Base-by-base conservation (phyloP, 2,329 filamentous ascomycete genomes). In the Colletotrichum coccodes region DNA sequence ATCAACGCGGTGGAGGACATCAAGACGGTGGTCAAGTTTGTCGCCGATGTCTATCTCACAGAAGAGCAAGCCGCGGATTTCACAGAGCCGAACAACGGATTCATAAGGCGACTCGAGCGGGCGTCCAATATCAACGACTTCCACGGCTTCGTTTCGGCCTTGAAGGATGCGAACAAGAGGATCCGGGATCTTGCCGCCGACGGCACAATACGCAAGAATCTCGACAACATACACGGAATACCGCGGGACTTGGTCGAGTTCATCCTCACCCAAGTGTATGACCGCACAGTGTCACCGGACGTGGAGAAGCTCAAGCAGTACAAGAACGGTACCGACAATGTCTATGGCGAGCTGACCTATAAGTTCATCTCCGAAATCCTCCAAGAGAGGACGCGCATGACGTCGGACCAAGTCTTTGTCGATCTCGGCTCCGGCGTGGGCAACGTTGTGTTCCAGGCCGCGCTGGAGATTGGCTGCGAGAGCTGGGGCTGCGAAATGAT, bases 401-500 rank as follows among this genome's bases (percentile, higher is more conserved):
- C 89, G 68, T 95, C 93, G 0, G 88, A 91, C 57, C 92, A 97
- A 74, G 90, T 97, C 42, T 98, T 99, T 78, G 91, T 99, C 68
- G 96, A 99, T 77, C 87, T 99, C 16, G 96, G 96, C 56, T 98
- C 95, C 2, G 96, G 96, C 34, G 96, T 98, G 18, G 96, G 95
- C 54, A 99, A 98, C 77, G 95, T 98, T 3, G 94, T 96, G 30
- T 84, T 99, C 58, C 96, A 99, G 79, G 94, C 95, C 2, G 96
- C 96, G 0, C 87, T 99, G 23, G 94, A 99, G 79, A 90, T 95
- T 60, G 96, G 96, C 21, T 97, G 94, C 78, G 94, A 97, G 77
- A 95, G 92, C 79, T 98, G 94, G 91, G 96, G 96, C 32, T 97
- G 95, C 75, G 96, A 99, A 80, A 94, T 97, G 86, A 97, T 98